Percentiles rank a stretch among this genome's conserved stretches.
Conservation (phyloP, 192 early-diverging fungal genomes). For the Coemansia sp. region DNA sequence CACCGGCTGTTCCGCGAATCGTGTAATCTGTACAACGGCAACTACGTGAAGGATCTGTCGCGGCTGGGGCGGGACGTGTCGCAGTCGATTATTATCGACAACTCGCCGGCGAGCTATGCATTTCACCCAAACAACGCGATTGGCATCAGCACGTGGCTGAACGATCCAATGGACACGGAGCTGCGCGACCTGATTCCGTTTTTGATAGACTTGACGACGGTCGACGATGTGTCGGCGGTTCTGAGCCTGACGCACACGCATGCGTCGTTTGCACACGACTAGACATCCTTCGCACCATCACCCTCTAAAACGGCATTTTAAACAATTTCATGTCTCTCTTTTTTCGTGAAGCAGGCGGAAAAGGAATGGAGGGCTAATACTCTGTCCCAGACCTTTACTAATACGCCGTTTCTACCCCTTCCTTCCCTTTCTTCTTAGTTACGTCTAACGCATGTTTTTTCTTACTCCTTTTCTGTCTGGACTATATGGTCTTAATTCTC, state of each 20-base stretch:
- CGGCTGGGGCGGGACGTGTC: constrained; percentile 83
- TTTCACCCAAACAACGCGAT: constrained; percentile 97
- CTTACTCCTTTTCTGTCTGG: too few species aligned
- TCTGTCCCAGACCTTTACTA: neutral
- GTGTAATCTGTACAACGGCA: constrained; percentile 92
- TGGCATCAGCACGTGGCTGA: constrained; percentile 94
- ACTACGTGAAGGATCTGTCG: constrained; percentile 96
- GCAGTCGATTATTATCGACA: constrained; percentile 90
- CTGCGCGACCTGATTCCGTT: constrained; percentile 92
- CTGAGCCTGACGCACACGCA: constrained; percentile 58
- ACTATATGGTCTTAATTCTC: too few species aligned
- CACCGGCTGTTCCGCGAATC: constrained; percentile 96
- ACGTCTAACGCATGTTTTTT: too few species aligned
- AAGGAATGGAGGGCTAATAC: too few species aligned
- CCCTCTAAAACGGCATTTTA: constrained; percentile 9
- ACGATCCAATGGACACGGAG: constrained; percentile 95
- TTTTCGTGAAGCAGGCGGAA: neutral
- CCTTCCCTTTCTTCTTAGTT: too few species aligned
- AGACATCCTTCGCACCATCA: neutral
- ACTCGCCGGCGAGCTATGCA: constrained; percentile 92
- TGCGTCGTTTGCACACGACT: constrained; percentile 25
- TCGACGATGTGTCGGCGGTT: constrained; percentile 84
- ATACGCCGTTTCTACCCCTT: too few species aligned
- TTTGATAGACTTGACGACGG: constrained; percentile 83
- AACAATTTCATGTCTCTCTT: constrained; percentile 3